Conservation (phyloP, 2,329 filamentous ascomycete species). For the Aspergillus vadensis region DNA sequence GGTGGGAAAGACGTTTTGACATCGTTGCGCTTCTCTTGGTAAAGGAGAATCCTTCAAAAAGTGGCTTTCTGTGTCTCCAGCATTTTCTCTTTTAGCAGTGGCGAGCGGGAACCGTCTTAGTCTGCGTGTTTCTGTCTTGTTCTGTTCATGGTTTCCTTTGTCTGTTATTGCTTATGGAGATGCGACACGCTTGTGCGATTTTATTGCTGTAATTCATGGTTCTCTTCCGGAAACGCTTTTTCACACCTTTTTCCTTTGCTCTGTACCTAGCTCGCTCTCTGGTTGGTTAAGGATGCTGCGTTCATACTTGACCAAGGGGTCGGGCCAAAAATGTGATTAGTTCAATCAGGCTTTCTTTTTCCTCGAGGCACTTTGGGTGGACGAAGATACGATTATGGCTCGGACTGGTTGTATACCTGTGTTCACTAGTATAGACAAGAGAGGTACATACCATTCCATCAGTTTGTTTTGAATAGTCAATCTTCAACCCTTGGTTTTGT, state of each 20-base stretch:
- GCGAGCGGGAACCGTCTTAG: slow-evolving; percentile 18
- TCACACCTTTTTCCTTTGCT: slow-evolving; percentile 31
- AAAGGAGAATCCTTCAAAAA: slow-evolving; percentile 39
- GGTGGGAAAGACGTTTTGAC: slow-evolving; percentile 30
- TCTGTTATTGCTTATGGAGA: slow-evolving; percentile 39
- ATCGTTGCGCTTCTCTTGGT: slow-evolving; percentile 32
- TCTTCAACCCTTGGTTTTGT: neutral
- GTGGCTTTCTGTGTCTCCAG: slow-evolving; percentile 44
- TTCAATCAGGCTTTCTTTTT: slow-evolving; percentile 31
- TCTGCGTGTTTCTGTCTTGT: slow-evolving; percentile 12
- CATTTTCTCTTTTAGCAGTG: slow-evolving; percentile 34
- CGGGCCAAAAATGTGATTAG: slow-evolving; percentile 41
- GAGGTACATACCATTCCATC: slow-evolving; percentile 36
- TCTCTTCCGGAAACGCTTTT: slow-evolving; percentile 31
- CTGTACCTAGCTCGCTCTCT: slow-evolving; percentile 42
- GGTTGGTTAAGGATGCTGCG: slow-evolving; percentile 41
- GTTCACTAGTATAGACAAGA: slow-evolving; percentile 37
- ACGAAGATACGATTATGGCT: slow-evolving; percentile 35
- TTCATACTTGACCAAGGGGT: slow-evolving; percentile 41
- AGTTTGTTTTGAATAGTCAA: slow-evolving; percentile 7
- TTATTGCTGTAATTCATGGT: slow-evolving; percentile 38
- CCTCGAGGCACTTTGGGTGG: slow-evolving; percentile 28
- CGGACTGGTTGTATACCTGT: slow-evolving; percentile 34
- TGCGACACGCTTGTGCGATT: slow-evolving; percentile 41
- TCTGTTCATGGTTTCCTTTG: slow-evolving; percentile 41